phyloP scores from a whole-genome alignment of 768 basidiomycete species.

The Cytidiella melzeri region DNA sequence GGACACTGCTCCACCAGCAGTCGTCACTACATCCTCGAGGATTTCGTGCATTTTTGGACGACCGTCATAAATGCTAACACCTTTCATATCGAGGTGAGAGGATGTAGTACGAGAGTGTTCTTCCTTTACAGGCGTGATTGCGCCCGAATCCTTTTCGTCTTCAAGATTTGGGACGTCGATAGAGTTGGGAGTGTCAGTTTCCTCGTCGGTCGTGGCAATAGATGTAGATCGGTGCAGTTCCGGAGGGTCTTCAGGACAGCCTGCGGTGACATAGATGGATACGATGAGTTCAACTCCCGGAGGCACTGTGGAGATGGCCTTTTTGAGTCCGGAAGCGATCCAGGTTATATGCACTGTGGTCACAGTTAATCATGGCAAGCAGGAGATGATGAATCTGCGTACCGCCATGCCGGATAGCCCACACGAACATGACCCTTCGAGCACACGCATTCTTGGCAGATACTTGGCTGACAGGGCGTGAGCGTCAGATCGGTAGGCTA shows the following conservation, averaged over 20 bases:
- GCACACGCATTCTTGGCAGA: conserved; percentile 15
- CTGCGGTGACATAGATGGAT: conserved; percentile 18
- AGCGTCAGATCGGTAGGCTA: not conserved
- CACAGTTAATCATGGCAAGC: not conserved
- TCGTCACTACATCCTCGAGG: conserved; percentile 20
- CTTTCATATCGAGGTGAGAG: conserved; percentile 7
- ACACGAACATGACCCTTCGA: conserved; percentile 25
- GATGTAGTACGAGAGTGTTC: not conserved
- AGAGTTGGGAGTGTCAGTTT: not conserved
- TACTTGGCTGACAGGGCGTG: no score
- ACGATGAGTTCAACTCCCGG: conserved; percentile 16
- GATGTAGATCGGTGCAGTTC: not conserved
- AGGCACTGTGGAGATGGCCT: conserved; percentile 14
- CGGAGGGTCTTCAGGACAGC: not conserved
- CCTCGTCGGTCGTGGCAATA: not conserved
- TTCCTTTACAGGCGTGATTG: not conserved
- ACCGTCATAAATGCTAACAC: conserved; percentile 10
- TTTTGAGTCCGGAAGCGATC: conserved; percentile 13
- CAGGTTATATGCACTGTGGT: conserved; percentile 20
- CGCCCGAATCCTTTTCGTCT: not conserved
- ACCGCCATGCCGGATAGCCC: conserved; percentile 25
- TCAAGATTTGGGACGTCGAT: not conserved
- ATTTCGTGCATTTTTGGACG: conserved; percentile 22
- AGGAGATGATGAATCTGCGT: not conserved
- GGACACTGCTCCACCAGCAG: conserved; percentile 22